phyloP scores from a whole-genome alignment of 192 early-diverging fungal species.

The Podila horticola region DNA sequence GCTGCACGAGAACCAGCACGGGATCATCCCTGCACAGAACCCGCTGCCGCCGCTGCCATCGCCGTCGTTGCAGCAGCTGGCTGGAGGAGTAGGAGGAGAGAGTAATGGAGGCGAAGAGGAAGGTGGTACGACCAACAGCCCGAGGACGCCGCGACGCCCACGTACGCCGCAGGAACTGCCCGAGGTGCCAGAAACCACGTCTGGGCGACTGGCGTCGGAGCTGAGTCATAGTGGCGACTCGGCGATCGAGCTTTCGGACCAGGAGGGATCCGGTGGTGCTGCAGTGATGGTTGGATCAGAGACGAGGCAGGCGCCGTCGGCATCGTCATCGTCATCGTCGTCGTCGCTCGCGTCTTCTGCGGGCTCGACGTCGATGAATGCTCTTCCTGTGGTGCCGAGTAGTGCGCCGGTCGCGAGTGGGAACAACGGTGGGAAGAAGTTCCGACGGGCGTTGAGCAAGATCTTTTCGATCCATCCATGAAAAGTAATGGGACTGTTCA shows the following conservation, averaged over 20 bases:
- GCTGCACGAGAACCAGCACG: conserved; percentile 15
- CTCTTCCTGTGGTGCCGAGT: neutral
- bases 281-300: neutral
- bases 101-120: neutral
- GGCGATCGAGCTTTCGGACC: neutral
- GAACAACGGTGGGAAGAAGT: conserved; percentile 6
- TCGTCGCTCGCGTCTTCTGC: neutral
- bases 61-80: neutral
- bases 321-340: too few relatives aligned
- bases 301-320: too few relatives aligned
- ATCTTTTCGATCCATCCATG: conserved; percentile 26
- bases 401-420: neutral
- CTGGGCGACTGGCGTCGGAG: neutral
- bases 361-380: neutral
- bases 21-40: neutral
- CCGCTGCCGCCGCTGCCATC: neutral
- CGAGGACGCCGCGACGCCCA: neutral
- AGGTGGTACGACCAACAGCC: neutral
- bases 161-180: neutral
- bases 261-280: neutral
- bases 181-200: neutral
- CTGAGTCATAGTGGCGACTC: neutral
- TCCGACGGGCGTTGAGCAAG: conserved; percentile 28
- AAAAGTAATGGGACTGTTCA: too few relatives aligned
- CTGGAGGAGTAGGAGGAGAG: neutral